Conservation (phyloP, 306 rosid species). For the Trifolium subterraneum region DNA sequence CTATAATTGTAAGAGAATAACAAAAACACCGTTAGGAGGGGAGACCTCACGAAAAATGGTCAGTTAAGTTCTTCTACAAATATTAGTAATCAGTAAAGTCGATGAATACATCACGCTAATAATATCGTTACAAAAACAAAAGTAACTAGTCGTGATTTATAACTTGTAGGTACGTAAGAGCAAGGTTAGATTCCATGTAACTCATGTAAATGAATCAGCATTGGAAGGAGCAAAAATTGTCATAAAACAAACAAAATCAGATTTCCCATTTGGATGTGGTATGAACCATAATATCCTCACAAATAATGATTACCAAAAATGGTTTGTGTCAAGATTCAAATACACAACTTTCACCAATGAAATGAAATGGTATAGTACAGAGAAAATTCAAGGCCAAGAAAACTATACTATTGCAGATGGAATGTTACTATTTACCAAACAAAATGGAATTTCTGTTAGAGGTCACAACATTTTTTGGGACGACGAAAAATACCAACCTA, state of each 20-base stretch:
- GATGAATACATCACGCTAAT: background rate
- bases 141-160: background rate
- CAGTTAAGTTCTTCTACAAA: background rate
- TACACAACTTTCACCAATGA: conserved; percentile 72
- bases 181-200: conserved; percentile 59
- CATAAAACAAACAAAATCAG: conserved; percentile 45
- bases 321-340: conserved; percentile 71
- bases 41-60: background rate
- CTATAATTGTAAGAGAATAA: background rate
- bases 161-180: conserved; percentile 63
- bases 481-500: conserved; percentile 50
- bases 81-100: background rate
- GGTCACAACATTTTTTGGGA: conserved; percentile 85
- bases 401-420: conserved; percentile 69
- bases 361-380: conserved; percentile 88
- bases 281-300: conserved; percentile 62
- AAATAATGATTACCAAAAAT: conserved; percentile 54
- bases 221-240: conserved; percentile 53
- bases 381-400: conserved; percentile 56
- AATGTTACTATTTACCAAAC: conserved; percentile 59
- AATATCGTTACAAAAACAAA: background rate
- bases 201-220: conserved; percentile 47
- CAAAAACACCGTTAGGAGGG: background rate
- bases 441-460: conserved; percentile 55
- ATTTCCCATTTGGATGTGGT: conserved; percentile 72